Evolutionary conservation across 148 eudicot species (phyloP), one percentile per base, ranked within the genome.

Genomic region (Hydrangea macrophylla): DNA sequence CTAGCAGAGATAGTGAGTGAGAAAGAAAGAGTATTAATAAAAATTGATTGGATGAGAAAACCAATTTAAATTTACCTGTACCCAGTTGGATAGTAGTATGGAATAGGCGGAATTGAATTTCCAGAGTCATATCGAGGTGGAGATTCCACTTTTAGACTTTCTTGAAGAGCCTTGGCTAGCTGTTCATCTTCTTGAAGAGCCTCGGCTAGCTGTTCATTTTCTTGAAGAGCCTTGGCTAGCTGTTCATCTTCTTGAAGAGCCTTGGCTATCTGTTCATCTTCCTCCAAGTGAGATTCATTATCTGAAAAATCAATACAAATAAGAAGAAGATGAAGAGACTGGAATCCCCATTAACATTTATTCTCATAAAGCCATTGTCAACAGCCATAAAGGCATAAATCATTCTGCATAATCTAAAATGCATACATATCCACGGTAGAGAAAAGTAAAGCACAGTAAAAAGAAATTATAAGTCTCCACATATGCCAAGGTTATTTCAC

Each of bases 161-260:
- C 97, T 71, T 94, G 96, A 73, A 94, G 68, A 68, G 97, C 96
- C 70, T 83, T 91, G 23, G 97, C 97, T 40, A 94, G 90, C 70
- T 63, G 82, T 78, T 94, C 99, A n/a, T n/a, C n/a, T n/a, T n/a
- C n/a, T n/a, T n/a, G n/a, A n/a, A n/a, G n/a, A n/a, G n/a, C n/a
- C n/a, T n/a, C n/a, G n/a, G n/a, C n/a, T n/a, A n/a, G n/a, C n/a
- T n/a, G n/a, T n/a, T n/a, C n/a, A n/a, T n/a, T n/a, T n/a, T n/a
- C n/a, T n/a, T n/a, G n/a, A n/a, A n/a, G n/a, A n/a, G n/a, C n/a
- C n/a, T n/a, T n/a, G n/a, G n/a, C n/a, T n/a, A n/a, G n/a, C n/a
- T n/a, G n/a, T n/a, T n/a, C n/a, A n/a, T n/a, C n/a, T n/a, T n/a
- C n/a, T n/a, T n/a, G n/a, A n/a, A n/a, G n/a, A n/a, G n/a, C n/a